phyloP scores from a whole-genome alignment of 2,329 filamentous ascomycete species.

The Nannizzia gypsea region DNA sequence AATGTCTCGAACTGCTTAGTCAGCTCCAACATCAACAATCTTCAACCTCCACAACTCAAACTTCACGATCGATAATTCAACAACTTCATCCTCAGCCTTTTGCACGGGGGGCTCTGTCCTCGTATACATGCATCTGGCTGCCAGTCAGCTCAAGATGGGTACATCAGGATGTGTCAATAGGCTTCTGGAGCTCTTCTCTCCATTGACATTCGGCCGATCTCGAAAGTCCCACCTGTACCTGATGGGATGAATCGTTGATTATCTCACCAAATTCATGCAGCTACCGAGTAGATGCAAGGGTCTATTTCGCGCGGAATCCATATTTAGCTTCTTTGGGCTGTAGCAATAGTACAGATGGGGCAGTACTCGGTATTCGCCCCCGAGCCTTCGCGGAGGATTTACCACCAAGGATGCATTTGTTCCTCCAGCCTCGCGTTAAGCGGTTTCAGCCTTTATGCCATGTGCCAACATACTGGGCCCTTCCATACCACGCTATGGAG shows the following conservation, averaged over 20 bases:
- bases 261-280: background rate
- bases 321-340: conserved; percentile 2
- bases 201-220: background rate
- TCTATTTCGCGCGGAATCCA: background rate
- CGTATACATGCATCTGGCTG: background rate
- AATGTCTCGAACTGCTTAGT: background rate
- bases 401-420: background rate
- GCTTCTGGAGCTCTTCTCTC: background rate
- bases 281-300: background rate
- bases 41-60: background rate
- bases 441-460: conserved; percentile 1
- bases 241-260: background rate
- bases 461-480: background rate
- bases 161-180: background rate
- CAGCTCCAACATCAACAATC: background rate
- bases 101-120: background rate
- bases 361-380: conserved; percentile 2
- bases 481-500: background rate
- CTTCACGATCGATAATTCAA: too few species aligned
- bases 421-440: background rate
- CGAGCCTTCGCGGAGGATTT: conserved; percentile 5
- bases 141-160: background rate
- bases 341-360: background rate
- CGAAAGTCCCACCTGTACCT: background rate
- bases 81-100: background rate